Conservation (phyloP, 2,329 filamentous ascomycete genomes). For the Fusarium azukiicola region DNA sequence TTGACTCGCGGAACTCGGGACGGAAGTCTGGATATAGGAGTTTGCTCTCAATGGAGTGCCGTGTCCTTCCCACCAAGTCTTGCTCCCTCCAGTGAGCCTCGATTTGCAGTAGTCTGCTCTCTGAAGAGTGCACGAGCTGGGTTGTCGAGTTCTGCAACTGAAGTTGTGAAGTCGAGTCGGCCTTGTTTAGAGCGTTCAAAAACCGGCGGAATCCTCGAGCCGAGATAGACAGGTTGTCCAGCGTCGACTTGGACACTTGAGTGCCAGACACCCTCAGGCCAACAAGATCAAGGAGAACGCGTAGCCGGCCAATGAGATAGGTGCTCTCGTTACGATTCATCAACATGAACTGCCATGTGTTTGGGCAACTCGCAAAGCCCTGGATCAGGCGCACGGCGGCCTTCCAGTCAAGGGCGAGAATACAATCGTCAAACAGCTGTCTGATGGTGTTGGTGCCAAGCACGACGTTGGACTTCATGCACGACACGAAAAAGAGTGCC, state of each 20-base stretch:
- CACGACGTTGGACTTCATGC: constrained; percentile 60
- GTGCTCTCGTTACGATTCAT: constrained; percentile 46
- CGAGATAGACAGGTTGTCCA: constrained; percentile 56
- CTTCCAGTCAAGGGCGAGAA: constrained; percentile 66
- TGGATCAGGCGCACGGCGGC: constrained; percentile 58
- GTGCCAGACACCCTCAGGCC: constrained; percentile 50
- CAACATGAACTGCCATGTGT: constrained; percentile 55
- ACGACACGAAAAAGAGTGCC: constrained; percentile 65
- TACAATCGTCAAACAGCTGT: constrained; percentile 66
- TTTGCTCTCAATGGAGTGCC: constrained; percentile 60
- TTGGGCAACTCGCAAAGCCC: constrained; percentile 51
- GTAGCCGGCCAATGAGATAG: constrained; percentile 58
- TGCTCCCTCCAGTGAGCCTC: constrained; percentile 61
- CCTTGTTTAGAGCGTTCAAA: constrained; percentile 46
- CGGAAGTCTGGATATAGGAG: constrained; percentile 58
- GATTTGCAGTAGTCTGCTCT: constrained; percentile 58
- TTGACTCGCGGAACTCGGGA: constrained; percentile 54
- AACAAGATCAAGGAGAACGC: constrained; percentile 62
- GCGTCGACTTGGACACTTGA: constrained; percentile 30
- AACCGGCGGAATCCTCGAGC: constrained; percentile 46
- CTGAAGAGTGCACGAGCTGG: constrained; percentile 28
- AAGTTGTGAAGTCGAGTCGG: constrained; percentile 37
- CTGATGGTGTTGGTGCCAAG: constrained; percentile 59
- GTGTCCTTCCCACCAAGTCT: constrained; percentile 54
- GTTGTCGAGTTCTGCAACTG: constrained; percentile 1